Percentiles rank a stretch among this genome's conserved stretches.
These are phyloP conservation scores for Corinectria fuckeliana DNA, from an alignment of 2,329 filamentous ascomycete genomes.

Conservation along the genomic window DNA sequence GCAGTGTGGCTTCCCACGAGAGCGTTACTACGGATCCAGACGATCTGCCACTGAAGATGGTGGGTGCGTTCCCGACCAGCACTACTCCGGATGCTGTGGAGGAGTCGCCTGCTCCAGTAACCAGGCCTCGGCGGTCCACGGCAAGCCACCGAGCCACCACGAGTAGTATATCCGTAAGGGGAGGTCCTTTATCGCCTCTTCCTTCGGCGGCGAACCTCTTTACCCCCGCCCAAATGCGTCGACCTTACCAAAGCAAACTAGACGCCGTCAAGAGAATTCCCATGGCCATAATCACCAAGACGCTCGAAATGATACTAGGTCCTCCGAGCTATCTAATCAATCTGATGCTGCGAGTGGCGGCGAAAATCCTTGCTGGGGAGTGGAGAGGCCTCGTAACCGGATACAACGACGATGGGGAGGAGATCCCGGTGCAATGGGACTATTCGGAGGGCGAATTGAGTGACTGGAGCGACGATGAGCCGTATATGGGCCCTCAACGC, in stretches of 20 bases:
- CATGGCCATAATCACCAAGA: conserved; percentile 74
- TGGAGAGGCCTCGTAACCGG: conserved; percentile 67
- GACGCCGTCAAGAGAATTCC: conserved; percentile 35
- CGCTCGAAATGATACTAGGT: conserved; percentile 76
- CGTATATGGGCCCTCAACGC: conserved; percentile 21
- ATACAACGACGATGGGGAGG: conserved; percentile 58
- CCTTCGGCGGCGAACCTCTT: conserved; percentile 72
- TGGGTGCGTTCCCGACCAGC: not conserved
- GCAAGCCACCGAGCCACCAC: conserved; percentile 35
- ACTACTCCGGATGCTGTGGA: not conserved
- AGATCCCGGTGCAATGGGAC: conserved; percentile 66
- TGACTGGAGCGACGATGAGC: conserved; percentile 63
- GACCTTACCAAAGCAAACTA: conserved; percentile 30
- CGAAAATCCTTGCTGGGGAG: conserved; percentile 71
- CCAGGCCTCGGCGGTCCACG: conserved; percentile 22
- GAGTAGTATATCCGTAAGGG: conserved; percentile 35
- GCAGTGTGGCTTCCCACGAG: conserved; percentile 36
- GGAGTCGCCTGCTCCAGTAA: conserved; percentile 1
- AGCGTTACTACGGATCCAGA: conserved; percentile 35
- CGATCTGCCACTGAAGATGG: conserved; percentile 7
- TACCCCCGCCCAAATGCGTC: conserved; percentile 49
- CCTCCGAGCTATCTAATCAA: conserved; percentile 81
- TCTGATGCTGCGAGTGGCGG: conserved; percentile 82
- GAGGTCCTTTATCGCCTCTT: conserved; percentile 68
- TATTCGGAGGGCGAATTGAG: conserved; percentile 64